A percentile compares a stretch with the other conserved stretches of the same genome.
These are phyloP conservation scores for Phytophthora constricta DNA, from an alignment of 352 stramenopile species.

Conservation along the genomic window DNA sequence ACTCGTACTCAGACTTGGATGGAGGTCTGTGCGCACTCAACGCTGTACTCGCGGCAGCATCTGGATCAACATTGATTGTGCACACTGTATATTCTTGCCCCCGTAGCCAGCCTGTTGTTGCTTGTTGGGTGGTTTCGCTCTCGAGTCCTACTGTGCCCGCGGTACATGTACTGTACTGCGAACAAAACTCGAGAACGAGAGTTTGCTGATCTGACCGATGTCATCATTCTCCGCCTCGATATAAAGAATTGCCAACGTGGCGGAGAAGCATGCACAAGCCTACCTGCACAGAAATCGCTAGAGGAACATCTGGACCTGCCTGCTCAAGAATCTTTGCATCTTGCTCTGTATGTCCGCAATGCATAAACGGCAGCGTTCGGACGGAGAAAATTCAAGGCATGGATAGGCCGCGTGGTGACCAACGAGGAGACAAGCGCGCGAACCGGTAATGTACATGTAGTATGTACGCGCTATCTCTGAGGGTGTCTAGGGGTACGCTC, in stretches of 20 bases:
- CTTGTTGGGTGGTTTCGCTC: constrained; percentile 20
- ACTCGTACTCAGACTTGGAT: constrained; percentile 8
- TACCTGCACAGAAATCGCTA: constrained; percentile 25
- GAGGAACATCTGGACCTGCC: constrained; percentile 25
- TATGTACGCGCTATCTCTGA: no score
- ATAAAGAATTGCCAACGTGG: constrained; percentile 7
- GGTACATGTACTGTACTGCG: background rate
- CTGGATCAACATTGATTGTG: constrained; percentile 30
- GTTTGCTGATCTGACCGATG: constrained; percentile 14
- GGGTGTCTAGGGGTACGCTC: no score
- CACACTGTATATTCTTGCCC: constrained; percentile 20
- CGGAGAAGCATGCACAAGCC: constrained; percentile 4
- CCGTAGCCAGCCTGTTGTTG: constrained; percentile 8
- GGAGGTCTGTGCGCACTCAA: constrained; percentile 22
- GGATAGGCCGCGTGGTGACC: constrained; percentile 24
- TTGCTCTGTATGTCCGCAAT: constrained; percentile 21
- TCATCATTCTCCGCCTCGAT: constrained; percentile 5
- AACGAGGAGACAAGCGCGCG: constrained; percentile 13
- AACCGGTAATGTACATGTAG: no score
- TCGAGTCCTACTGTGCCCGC: constrained; percentile 18
- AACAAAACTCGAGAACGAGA: background rate
- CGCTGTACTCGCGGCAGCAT: constrained; percentile 23
- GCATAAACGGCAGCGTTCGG: constrained; percentile 10
- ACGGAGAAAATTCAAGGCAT: constrained; percentile 17
- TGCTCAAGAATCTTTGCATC: constrained; percentile 28